phyloP scores from a whole-genome alignment of 2,329 filamentous ascomycete genomes.

The Cladophialophora chaetospira region DNA sequence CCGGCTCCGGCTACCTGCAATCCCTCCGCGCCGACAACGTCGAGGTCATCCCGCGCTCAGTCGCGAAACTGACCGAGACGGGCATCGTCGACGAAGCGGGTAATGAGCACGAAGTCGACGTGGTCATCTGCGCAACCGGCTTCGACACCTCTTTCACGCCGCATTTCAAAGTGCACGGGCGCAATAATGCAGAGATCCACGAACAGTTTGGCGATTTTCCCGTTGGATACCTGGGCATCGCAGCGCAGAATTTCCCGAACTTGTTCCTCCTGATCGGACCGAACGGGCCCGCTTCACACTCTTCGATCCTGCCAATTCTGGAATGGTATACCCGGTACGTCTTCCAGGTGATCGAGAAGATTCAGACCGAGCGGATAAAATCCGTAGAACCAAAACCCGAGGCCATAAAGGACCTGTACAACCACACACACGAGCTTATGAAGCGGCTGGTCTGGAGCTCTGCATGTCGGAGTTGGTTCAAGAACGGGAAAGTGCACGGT shows the following conservation, averaged over 20 bases:
- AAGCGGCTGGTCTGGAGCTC: slow-evolving; percentile 34
- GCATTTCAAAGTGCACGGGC: slow-evolving; percentile 39
- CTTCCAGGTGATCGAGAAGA: slow-evolving; percentile 35
- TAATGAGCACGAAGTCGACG: slow-evolving; percentile 38
- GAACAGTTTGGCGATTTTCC: slow-evolving; percentile 34
- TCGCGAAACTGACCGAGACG: slow-evolving; percentile 39
- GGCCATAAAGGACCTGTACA: slow-evolving; percentile 39
- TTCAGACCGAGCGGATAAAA: slow-evolving; percentile 33
- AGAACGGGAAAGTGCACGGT: slow-evolving; percentile 28
- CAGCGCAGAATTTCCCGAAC: slow-evolving; percentile 34
- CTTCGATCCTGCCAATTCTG: slow-evolving; percentile 34
- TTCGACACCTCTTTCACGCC: slow-evolving; percentile 42
- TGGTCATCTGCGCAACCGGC: slow-evolving; percentile 44
- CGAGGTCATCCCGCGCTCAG: slow-evolving; percentile 42
- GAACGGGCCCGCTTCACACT: slow-evolving; percentile 35
- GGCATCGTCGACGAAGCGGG: slow-evolving; percentile 47
- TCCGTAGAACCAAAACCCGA: slow-evolving; percentile 31
- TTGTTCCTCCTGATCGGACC: slow-evolving; percentile 37
- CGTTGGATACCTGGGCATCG: slow-evolving; percentile 26
- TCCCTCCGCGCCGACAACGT: slow-evolving; percentile 46
- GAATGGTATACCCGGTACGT: slow-evolving; percentile 34
- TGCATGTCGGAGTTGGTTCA: slow-evolving; percentile 28
- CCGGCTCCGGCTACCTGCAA: slow-evolving; percentile 48
- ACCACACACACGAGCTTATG: slow-evolving; percentile 46
- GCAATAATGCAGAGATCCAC: slow-evolving; percentile 31